Conservation (phyloP, 495 filamentous ascomycete genomes). For the Umbilicaria muhlenbergii region DNA sequence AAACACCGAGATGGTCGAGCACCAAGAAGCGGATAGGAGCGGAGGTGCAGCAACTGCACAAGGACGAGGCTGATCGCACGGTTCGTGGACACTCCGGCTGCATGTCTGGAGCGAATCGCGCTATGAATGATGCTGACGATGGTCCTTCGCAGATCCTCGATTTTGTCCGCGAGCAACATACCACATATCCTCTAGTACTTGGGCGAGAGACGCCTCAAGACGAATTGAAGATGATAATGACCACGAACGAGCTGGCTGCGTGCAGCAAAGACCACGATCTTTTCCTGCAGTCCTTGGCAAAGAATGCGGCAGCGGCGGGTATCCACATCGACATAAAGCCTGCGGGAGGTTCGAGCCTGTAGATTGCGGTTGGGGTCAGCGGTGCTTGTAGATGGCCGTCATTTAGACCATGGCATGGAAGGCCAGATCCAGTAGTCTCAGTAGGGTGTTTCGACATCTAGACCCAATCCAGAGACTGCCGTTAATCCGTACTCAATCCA, state of each 20-base stretch:
- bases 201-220: background rate
- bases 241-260: slow-evolving; percentile 2
- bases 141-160: background rate
- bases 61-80: slow-evolving; percentile 7
- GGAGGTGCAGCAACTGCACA: slow-evolving; percentile 11
- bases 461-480: no score
- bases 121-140: background rate
- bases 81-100: background rate
- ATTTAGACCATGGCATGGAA: no score
- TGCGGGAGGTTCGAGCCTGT: no score
- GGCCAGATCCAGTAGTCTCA: no score
- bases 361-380: no score
- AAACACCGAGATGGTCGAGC: slow-evolving; percentile 12
- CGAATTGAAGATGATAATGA: slow-evolving; percentile 3
- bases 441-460: no score
- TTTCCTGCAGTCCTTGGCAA: no score
- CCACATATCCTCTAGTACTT: slow-evolving; percentile 7
- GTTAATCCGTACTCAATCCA: no score
- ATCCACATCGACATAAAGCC: no score
- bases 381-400: no score
- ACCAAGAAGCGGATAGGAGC: slow-evolving; percentile 8
- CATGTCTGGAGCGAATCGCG: background rate
- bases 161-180: background rate
- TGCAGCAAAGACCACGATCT: background rate
- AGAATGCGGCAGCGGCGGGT: no score